Conservation (phyloP, 2,329 filamentous ascomycete genomes). For the Diaporthe amygdali region DNA sequence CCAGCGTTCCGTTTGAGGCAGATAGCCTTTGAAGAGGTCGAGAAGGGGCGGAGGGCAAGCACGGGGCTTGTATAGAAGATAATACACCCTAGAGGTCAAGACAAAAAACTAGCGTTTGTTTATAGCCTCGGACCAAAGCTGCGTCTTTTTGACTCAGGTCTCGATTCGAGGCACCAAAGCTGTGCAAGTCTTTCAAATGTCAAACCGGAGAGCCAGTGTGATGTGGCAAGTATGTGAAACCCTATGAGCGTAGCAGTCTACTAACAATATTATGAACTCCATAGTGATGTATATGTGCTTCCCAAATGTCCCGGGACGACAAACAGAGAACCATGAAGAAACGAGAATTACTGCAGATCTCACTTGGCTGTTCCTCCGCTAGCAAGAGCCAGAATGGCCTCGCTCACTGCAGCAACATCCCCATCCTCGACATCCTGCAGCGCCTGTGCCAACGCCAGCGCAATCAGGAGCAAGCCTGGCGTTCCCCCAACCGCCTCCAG, state of each 20-base stretch:
- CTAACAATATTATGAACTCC: too few species aligned
- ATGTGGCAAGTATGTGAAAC: too few species aligned
- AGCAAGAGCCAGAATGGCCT: constrained; percentile 1
- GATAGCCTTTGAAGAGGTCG: constrained; percentile 16
- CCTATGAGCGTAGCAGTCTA: too few species aligned
- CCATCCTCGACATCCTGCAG: neutral
- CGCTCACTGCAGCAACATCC: neutral
- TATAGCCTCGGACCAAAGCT: neutral
- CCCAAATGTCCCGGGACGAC: too few species aligned
- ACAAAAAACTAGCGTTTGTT: neutral
- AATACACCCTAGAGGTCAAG: neutral
- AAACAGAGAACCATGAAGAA: too few species aligned
- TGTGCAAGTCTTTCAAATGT: too few species aligned
- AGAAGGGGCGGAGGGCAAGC: constrained; percentile 3
- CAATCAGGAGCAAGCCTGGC: neutral
- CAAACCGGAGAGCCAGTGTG: too few species aligned
- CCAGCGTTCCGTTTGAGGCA: constrained; percentile 22
- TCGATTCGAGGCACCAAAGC: too few species aligned
- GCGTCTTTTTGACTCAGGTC: too few species aligned
- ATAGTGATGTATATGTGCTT: too few species aligned
- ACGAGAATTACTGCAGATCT: too few species aligned
- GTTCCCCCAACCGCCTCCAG: neutral
- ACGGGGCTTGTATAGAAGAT: neutral
- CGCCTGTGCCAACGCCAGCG: neutral
- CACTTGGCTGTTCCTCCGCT: too few species aligned